Conservation (phyloP, 805 yeast species). For the Lipomyces japonicus region DNA sequence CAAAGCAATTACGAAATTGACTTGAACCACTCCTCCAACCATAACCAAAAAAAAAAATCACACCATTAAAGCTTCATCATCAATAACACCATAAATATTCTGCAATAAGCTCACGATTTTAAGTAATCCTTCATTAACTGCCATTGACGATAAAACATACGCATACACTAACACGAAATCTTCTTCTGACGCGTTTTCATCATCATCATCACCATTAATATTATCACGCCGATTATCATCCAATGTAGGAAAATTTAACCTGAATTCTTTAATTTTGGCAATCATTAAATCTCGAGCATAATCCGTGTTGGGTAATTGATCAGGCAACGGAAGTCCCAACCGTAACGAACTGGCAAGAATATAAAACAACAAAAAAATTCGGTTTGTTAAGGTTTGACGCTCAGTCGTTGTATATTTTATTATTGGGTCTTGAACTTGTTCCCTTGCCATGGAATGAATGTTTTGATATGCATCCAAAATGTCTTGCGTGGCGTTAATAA, state of each 20-base stretch:
- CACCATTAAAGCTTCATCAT: conserved; percentile 50
- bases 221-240: no score
- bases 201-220: conserved; percentile 30
- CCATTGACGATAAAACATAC: conserved; percentile 62
- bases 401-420: conserved; percentile 48
- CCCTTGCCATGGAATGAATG: conserved; percentile 54
- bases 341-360: conserved; percentile 72
- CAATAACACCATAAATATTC: conserved; percentile 59
- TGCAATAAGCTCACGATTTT: conserved; percentile 52
- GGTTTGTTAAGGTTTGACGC: conserved; percentile 55
- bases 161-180: conserved; percentile 74
- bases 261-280: conserved; percentile 57
- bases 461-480: conserved; percentile 75
- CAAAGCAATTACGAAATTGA: no score
- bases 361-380: conserved; percentile 72
- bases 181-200: conserved; percentile 49
- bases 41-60: no score
- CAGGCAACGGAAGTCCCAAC: conserved; percentile 73
- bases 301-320: conserved; percentile 70
- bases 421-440: conserved; percentile 51
- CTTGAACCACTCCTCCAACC: no score
- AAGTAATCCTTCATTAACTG: conserved; percentile 61
- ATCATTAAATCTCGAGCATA: conserved; percentile 70
- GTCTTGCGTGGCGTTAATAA: conserved; percentile 55
- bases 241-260: no score